Percentiles rank a stretch among this genome's conserved stretches.
Conservation (phyloP, 148 eudicot species). For the Persicaria tinctoria region DNA sequence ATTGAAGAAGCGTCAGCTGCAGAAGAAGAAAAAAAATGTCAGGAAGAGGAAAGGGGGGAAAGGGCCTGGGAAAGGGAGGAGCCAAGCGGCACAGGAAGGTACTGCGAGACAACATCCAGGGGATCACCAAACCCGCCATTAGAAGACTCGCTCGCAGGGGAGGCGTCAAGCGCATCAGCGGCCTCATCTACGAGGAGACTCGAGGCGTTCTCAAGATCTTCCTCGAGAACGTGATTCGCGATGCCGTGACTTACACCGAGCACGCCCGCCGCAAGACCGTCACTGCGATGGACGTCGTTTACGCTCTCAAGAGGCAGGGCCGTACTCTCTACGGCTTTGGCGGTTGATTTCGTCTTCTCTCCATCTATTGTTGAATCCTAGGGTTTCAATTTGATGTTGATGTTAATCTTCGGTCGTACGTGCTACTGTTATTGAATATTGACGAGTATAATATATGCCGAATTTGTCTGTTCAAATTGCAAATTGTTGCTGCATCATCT, state of each 20-base stretch:
- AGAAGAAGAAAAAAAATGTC: constrained; percentile 4
- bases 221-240: constrained; percentile 11
- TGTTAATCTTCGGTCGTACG: neutral
- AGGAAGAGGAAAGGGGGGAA: constrained; percentile 15
- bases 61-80: constrained; percentile 15
- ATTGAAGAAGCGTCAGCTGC: neutral
- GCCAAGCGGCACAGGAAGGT: constrained; percentile 16
- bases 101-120: constrained; percentile 10
- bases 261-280: constrained; percentile 14
- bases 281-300: constrained; percentile 14
- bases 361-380: too few relatives aligned
- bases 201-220: constrained; percentile 15
- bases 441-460: too few relatives aligned
- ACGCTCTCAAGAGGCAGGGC: constrained; percentile 15
- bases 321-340: constrained; percentile 15
- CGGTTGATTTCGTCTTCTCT: neutral
- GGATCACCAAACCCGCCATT: constrained; percentile 14
- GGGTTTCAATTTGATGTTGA: neutral
- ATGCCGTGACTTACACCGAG: constrained; percentile 12
- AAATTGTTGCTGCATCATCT: too few relatives aligned
- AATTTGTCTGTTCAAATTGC: too few relatives aligned
- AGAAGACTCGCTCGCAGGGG: constrained; percentile 13
- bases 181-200: constrained; percentile 10
- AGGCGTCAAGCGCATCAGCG: constrained; percentile 14
- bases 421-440: too few relatives aligned